These are phyloP conservation scores for Bromus sterilis DNA, from an alignment of 176 grass and related monocot genomes.

Conservation along the genomic window DNA sequence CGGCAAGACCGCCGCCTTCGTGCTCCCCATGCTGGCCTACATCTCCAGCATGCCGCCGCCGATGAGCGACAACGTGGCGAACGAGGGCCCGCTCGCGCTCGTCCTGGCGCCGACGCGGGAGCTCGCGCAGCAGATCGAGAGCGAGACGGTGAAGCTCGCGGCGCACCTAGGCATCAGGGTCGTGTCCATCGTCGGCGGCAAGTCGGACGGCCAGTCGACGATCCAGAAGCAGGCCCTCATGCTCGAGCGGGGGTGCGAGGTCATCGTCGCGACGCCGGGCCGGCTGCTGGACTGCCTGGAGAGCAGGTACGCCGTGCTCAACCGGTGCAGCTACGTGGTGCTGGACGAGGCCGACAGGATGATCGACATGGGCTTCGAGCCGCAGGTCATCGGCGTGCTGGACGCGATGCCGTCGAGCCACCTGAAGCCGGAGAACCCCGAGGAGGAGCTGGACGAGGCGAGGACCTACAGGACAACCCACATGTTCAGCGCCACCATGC, in stretches of 20 bases:
- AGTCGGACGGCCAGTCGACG: slow-evolving; percentile 13
- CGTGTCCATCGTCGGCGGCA: slow-evolving; percentile 89
- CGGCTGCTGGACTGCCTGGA: slow-evolving; percentile 90
- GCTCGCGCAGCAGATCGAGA: slow-evolving; percentile 92
- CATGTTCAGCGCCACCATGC: slow-evolving; percentile 99
- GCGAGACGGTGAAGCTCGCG: slow-evolving; percentile 84
- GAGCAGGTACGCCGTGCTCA: slow-evolving; percentile 83
- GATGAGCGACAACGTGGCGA: slow-evolving; percentile 65
- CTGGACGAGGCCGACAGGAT: slow-evolving; percentile 97
- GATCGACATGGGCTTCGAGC: slow-evolving; percentile 99
- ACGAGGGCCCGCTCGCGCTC: slow-evolving; percentile 85
- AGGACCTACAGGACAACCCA: slow-evolving; percentile 87
- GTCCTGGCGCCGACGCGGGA: slow-evolving; percentile 93
- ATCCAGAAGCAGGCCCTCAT: slow-evolving; percentile 91
- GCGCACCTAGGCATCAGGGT: slow-evolving; percentile 84
- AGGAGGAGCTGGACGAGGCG: slow-evolving; percentile 72
- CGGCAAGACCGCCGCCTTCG: slow-evolving; percentile 86
- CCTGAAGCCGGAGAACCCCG: slow-evolving; percentile 89
- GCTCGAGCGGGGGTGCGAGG: slow-evolving; percentile 81
- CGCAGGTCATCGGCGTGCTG: slow-evolving; percentile 80
- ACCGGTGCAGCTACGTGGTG: slow-evolving; percentile 90
- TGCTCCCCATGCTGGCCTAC: slow-evolving; percentile 87
- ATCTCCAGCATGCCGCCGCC: slow-evolving; percentile 64
- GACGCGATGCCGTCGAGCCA: slow-evolving; percentile 92
- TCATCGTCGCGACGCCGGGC: slow-evolving; percentile 85